Percentiles rank a stretch among this genome's conserved stretches.
Evolutionary conservation across 805 yeast species (phyloP).

Genomic region (Debaryomyces prosopidis): DNA sequence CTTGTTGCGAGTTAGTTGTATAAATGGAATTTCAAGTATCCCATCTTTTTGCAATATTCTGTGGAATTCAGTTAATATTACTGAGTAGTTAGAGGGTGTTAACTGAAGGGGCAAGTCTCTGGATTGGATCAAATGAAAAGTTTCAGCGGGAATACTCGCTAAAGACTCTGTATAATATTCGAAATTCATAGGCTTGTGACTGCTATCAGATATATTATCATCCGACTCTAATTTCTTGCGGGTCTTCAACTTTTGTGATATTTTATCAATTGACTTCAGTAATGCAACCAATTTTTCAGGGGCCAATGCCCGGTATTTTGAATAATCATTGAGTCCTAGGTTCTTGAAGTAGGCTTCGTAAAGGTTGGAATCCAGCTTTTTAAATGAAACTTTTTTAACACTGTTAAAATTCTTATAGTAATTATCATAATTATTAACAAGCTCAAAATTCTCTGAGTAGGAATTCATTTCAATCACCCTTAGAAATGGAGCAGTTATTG

Average conservation of each 20-base stretch:
- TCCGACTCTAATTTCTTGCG: background rate
- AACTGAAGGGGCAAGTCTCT: constrained; percentile 38
- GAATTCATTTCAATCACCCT: constrained; percentile 34
- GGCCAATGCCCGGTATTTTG: constrained; percentile 13
- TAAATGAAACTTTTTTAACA: constrained; percentile 17
- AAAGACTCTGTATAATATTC: constrained; percentile 26
- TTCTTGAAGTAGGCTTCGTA: constrained; percentile 20
- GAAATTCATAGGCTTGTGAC: constrained; percentile 33
- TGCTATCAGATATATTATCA: constrained; percentile 5
- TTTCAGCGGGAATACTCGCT: constrained; percentile 23
- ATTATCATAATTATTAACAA: constrained; percentile 14
- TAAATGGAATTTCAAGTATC: constrained; percentile 29
- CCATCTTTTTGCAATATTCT: constrained; percentile 40
- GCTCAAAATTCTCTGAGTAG: constrained; percentile 23
- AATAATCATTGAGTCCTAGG: constrained; percentile 18
- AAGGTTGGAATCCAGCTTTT: constrained; percentile 21
- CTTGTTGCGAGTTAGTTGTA: constrained; percentile 15
- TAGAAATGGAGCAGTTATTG: constrained; percentile 37
- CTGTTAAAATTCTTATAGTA: constrained; percentile 14
- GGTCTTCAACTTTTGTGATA: constrained; percentile 16
- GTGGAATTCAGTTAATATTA: constrained; percentile 30
- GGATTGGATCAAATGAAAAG: constrained; percentile 38
- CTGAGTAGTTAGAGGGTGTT: constrained; percentile 22
- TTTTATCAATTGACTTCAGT: constrained; percentile 19
- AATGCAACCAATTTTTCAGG: constrained; percentile 18